phyloP scores from a whole-genome alignment of 108 stramenopile genomes.

The Cylindrotheca closterium region DNA sequence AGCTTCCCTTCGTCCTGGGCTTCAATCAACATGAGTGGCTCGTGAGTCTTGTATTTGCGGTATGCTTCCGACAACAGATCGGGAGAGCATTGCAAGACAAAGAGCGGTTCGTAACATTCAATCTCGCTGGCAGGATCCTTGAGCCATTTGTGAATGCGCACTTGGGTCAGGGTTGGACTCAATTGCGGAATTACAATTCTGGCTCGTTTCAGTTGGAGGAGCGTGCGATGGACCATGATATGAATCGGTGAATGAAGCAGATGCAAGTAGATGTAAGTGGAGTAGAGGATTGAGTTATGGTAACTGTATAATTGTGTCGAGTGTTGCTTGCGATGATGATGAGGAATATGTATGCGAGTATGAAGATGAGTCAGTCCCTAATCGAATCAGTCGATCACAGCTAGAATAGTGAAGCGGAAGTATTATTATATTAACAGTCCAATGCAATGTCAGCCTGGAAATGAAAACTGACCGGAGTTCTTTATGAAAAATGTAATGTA shows the following conservation, averaged over 20 bases:
- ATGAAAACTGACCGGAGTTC: too few species aligned
- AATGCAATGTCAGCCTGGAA: too few species aligned
- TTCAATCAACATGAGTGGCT: conserved; percentile 36
- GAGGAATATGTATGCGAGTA: too few species aligned
- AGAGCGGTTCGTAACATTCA: conserved; percentile 31
- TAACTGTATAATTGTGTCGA: too few species aligned
- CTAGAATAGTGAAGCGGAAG: too few species aligned
- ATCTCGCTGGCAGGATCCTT: background rate
- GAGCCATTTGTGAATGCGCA: conserved; percentile 20
- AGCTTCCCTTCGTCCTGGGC: conserved; percentile 34
- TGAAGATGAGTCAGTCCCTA: too few species aligned
- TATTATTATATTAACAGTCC: too few species aligned
- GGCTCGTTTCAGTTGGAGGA: conserved; percentile 10
- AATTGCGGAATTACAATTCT: conserved; percentile 23
- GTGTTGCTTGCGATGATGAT: too few species aligned
- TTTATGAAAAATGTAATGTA: too few species aligned
- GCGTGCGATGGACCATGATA: conserved; percentile 6
- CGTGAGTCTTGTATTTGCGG: conserved; percentile 18
- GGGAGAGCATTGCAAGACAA: conserved; percentile 32
- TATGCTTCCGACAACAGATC: conserved; percentile 28
- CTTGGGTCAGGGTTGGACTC: conserved; percentile 32
- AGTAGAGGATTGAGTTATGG: too few species aligned
- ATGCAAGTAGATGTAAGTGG: background rate
- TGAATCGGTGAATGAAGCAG: background rate
- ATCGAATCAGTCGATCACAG: too few species aligned